Percentiles rank a stretch among this genome's conserved stretches.
phyloP scores from a whole-genome alignment of 2,329 filamentous ascomycete genomes.

The Teratosphaeriaceae sp. region DNA sequence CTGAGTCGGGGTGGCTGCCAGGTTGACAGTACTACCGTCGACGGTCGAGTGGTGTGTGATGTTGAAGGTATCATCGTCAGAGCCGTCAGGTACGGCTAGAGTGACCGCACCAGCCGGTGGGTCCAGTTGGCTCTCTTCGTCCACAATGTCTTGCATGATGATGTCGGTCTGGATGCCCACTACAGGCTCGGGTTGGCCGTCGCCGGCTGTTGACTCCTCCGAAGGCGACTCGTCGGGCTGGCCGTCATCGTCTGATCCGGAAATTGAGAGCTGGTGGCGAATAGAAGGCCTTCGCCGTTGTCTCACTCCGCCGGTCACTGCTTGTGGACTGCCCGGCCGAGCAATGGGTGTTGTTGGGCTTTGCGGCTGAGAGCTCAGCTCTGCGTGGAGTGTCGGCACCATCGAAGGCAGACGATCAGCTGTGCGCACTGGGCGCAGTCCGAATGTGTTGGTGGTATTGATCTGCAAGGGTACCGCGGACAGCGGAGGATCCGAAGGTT shows the following conservation, averaged over 20 bases:
- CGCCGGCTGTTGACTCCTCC: slow-evolving; percentile 74
- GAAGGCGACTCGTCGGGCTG: slow-evolving; percentile 75
- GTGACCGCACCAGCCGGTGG: slow-evolving; percentile 61
- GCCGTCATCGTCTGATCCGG: slow-evolving; percentile 80
- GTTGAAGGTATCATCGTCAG: slow-evolving; percentile 86
- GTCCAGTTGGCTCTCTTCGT: slow-evolving; percentile 71
- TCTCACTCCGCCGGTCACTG: slow-evolving; percentile 46
- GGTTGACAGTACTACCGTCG: slow-evolving; percentile 78
- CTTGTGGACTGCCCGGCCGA: slow-evolving; percentile 38
- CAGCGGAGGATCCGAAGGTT: slow-evolving; percentile 32
- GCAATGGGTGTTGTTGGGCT: slow-evolving; percentile 76
- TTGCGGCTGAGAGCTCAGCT: slow-evolving; percentile 79
- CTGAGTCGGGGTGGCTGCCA: slow-evolving; percentile 60
- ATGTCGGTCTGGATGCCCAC: slow-evolving; percentile 75
- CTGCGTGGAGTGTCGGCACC: slow-evolving; percentile 61
- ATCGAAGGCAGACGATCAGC: slow-evolving; percentile 78
- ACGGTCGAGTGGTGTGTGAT: slow-evolving; percentile 80
- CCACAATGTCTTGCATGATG: slow-evolving; percentile 81
- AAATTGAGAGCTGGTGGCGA: slow-evolving; percentile 77
- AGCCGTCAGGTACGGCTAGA: slow-evolving; percentile 68
- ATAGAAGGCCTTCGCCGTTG: slow-evolving; percentile 73
- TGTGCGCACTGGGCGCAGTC: slow-evolving; percentile 70
- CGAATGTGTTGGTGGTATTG: slow-evolving; percentile 42
- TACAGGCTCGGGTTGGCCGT: slow-evolving; percentile 61
- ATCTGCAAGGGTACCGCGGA: slow-evolving; percentile 25